Conservation (phyloP, 257 asterid genomes). For the Nicotiana attenuata region DNA sequence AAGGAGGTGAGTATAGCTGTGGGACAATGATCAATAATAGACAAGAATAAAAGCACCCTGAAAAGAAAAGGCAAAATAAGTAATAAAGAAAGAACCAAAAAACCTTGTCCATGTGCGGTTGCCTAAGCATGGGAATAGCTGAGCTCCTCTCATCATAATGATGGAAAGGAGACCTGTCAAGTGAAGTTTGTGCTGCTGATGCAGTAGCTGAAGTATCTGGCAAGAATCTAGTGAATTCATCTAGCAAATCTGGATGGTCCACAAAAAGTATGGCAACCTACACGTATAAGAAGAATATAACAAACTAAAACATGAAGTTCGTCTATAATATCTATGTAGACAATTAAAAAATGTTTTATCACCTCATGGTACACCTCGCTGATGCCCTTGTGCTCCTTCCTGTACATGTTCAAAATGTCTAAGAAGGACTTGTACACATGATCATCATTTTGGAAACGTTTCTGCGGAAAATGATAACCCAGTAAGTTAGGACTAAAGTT, state of each 20-base stretch:
- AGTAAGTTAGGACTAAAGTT: neutral
- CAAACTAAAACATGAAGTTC: neutral
- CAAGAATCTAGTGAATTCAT: slow-evolving; percentile 87
- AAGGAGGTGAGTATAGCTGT: slow-evolving; percentile 18
- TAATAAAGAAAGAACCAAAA: neutral
- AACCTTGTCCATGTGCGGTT: slow-evolving; percentile 72
- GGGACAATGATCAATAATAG: slow-evolving; percentile 13
- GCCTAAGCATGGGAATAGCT: slow-evolving; percentile 54
- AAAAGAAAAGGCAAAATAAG: neutral
- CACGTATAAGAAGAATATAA: slow-evolving; percentile 2
- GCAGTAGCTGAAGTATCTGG: slow-evolving; percentile 75
- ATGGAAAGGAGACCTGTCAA: slow-evolving; percentile 49
- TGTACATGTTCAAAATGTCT: slow-evolving; percentile 91
- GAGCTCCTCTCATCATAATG: slow-evolving; percentile 86
- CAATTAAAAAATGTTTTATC: neutral
- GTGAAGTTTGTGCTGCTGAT: slow-evolving; percentile 54
- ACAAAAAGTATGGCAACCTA: slow-evolving; percentile 87
- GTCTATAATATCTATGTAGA: neutral
- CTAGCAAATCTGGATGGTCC: slow-evolving; percentile 91
- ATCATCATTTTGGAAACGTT: slow-evolving; percentile 83
- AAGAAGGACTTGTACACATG: slow-evolving; percentile 93
- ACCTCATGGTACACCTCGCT: slow-evolving; percentile 97
- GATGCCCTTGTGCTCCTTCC: slow-evolving; percentile 96
- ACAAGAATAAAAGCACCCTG: neutral
- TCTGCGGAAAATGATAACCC: slow-evolving; percentile 47